phyloP scores from a whole-genome alignment of 371 early-diverging fungal genomes.

The Dinochytrium kinnereticum region DNA sequence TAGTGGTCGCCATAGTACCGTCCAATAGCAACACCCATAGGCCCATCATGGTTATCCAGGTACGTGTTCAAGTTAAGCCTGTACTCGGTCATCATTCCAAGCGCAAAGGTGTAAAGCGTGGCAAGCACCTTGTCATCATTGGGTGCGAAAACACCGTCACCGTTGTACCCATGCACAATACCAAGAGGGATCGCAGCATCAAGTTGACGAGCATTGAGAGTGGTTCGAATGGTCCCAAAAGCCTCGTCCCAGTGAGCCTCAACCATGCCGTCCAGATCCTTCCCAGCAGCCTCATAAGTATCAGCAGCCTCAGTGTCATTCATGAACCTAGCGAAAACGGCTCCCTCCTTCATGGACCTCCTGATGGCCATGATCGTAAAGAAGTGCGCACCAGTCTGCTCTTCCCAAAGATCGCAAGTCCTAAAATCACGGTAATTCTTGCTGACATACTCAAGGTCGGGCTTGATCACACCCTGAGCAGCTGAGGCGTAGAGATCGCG shows the following conservation, averaged over 20 bases:
- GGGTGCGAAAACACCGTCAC: conserved; percentile 36
- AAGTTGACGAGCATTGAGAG: conserved; percentile 34
- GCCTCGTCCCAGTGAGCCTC: conserved; percentile 64
- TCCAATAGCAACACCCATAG: conserved; percentile 58
- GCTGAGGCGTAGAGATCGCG: conserved; percentile 43
- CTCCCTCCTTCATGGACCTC: conserved; percentile 61
- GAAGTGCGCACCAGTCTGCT: conserved; percentile 66
- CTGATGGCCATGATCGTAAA: conserved; percentile 73
- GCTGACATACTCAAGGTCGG: conserved; percentile 68
- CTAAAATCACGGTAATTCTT: conserved; percentile 47
- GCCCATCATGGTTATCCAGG: neutral
- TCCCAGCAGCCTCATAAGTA: conserved; percentile 14
- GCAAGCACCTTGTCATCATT: conserved; percentile 51
- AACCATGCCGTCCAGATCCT: conserved; percentile 49
- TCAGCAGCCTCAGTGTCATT: conserved; percentile 26
- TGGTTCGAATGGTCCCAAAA: conserved; percentile 62
- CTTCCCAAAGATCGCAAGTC: conserved; percentile 74
- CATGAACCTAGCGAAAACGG: conserved; percentile 42
- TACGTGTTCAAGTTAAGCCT: conserved; percentile 55
- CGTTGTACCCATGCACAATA: conserved; percentile 56
- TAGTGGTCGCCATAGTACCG: conserved; percentile 66
- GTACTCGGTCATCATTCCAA: conserved; percentile 55
- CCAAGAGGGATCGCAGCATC: conserved; percentile 70
- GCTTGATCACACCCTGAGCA: conserved; percentile 36
- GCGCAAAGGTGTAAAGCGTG: conserved; percentile 56